Base-by-base conservation (phyloP, 2,329 filamentous ascomycete genomes). In the Colletotrichum neosansevieriae region DNA sequence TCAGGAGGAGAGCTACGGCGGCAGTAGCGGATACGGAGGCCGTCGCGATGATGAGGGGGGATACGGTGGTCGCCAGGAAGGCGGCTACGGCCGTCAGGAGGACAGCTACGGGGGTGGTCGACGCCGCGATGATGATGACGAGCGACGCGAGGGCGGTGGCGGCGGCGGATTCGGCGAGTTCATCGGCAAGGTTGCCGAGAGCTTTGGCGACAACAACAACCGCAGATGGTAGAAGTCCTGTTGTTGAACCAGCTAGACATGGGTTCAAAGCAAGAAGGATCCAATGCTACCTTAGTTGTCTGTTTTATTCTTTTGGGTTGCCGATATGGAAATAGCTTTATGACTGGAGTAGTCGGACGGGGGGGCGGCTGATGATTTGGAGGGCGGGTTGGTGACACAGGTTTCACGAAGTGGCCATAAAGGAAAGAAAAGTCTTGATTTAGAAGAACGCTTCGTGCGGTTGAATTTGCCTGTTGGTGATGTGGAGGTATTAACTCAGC, bases 71-170 rank as follows among this genome's bases (percentile, higher is more conserved):
- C 63, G 69, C 19, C 62, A 71, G 17, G 66, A 72, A 29, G 69
- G 70, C n/a, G 67, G 73, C 11, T 63, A 70, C 57, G 72, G 72
- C 44, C 69, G 74, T 7, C 64, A 74, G 42, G 60, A 70, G 6
- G 70, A 7, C 61, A 60, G n/a, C 68, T 71, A 51, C 69, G 70
- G 24, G 70, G 71, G 24, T 9, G 71, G 73, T 58, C 71, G 76
- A 36, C 49, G 49, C 49, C 49, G 49, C 32, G 49, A 34, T 6
- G 49, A 51, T 3, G 49, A 51, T n/a, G 49, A 62, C 13, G 59
- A 69, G 34, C 60, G 62, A 51, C 63, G 69, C 42, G 64, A 71
- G 29, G 64, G 53, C 7, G 63, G 57, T 11, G 71, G 70, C 24
- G 65, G 58, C 9, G 71, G 69, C 19, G 49, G 69, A 44, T 58